Base-by-base conservation (phyloP, 306 rosid species). In the Dalbergia cochinchinensis region DNA sequence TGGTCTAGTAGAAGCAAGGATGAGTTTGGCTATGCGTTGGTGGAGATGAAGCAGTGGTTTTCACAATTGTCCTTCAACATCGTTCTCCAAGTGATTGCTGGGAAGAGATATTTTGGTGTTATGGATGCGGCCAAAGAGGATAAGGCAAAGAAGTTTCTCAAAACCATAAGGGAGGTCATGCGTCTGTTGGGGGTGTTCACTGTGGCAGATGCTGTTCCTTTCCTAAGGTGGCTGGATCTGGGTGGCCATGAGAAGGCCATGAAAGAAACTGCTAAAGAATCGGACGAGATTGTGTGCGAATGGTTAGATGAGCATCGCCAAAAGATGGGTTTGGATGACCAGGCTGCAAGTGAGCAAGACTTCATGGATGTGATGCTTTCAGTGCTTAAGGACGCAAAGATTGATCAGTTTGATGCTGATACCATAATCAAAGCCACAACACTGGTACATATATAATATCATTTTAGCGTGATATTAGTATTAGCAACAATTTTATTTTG, bases 251-350 rank as follows among this genome's bases (percentile, higher is more conserved):
- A 50, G 19, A 50, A 50, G 57, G 57, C 18, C 1, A 50, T 50
- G 57, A 50, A 50, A 50, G 6, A 12, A 50, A 50, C 6, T 50
- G 57, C 57, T 50, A 12, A 50, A 4, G 16, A 50, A 50, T n/a
- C 14, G 7, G 57, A 50, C 7, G 0, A 4, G 14, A 16, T 72
- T 39, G 0, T 72, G 2, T 31, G 54, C n/a, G 66, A 41, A 8
- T 72, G 77, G 77, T 55, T 72, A 4, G 77, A 54, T 14, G 77
- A 72, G 7, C 77, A 72, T 6, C 22, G 47, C 65, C 50, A 39
- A 7, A 72, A 37, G 22, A 72, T 2, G n/a, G 45, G 8, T 51
- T 57, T 26, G 13, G 19, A n/a, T 57, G 66, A 37, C 1, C 19
- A 58, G 10, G 54, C 7, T 12, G 3, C 7, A 18, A 22, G 45